These are phyloP conservation scores for Austroboletus sp. DNA, from an alignment of 1,284 basidiomycete genomes.

Conservation along the genomic window DNA sequence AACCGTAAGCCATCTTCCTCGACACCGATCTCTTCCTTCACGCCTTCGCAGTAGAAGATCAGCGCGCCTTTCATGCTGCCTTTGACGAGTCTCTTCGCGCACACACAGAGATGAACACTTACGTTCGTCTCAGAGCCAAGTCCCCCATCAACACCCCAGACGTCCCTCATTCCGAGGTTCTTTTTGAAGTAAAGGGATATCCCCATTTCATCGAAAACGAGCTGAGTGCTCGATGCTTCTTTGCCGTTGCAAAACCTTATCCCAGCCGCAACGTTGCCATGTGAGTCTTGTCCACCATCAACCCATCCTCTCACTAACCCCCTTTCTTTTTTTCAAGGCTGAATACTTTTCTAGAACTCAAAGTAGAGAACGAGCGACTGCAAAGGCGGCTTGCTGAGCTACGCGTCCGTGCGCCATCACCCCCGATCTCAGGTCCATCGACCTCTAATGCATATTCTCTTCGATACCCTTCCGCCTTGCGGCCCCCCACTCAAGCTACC, in stretches of 20 bases:
- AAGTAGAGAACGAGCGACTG: conserved; percentile 68
- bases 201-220: conserved; percentile 49
- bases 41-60: conserved; percentile 51
- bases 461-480: conserved; percentile 12
- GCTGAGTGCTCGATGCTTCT: conserved; percentile 50
- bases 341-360: conserved; percentile 71
- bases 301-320: conserved; percentile 7
- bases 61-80: conserved; percentile 46
- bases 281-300: conserved; percentile 38
- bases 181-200: conserved; percentile 70
- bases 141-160: conserved; percentile 11
- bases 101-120: conserved; percentile 49
- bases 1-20: conserved; percentile 42
- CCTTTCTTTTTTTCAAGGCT: conserved; percentile 42
- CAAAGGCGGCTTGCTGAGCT: conserved; percentile 48
- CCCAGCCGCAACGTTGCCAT: conserved; percentile 66
- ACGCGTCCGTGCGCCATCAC: conserved; percentile 26
- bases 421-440: conserved; percentile 17
- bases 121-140: conserved; percentile 51
- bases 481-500: conserved; percentile 8
- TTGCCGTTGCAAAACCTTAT: conserved; percentile 70
- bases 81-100: conserved; percentile 51
- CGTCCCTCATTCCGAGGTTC: conserved; percentile 39
- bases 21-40: neutral
- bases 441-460: conserved; percentile 17